phyloP scores from a whole-genome alignment of 2,329 filamentous ascomycete genomes.

The Acrodontium crateriforme region DNA sequence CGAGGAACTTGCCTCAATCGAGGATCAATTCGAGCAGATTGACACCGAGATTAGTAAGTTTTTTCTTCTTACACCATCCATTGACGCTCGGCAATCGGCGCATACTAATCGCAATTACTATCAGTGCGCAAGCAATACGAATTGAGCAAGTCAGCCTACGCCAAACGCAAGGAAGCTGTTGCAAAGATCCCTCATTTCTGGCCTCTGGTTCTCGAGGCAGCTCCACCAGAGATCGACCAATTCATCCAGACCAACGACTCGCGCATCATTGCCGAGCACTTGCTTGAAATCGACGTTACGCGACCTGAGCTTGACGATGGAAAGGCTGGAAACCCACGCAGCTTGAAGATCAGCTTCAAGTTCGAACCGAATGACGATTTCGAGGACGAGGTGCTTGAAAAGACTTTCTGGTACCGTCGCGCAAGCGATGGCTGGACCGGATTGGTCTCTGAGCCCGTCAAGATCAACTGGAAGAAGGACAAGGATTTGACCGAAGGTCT shows the following conservation, averaged over 20 bases:
- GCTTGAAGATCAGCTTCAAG: constrained; percentile 61
- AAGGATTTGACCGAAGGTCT: constrained; percentile 76
- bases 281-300: constrained; percentile 57
- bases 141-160: constrained; percentile 57
- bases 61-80: neutral
- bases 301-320: constrained; percentile 60
- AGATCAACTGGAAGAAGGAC: constrained; percentile 64
- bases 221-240: constrained; percentile 73
- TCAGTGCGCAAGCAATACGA: constrained; percentile 40
- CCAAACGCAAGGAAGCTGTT: constrained; percentile 58
- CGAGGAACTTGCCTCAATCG: constrained; percentile 65
- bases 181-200: constrained; percentile 76
- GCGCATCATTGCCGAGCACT: constrained; percentile 52
- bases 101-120: constrained; percentile 5
- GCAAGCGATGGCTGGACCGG: constrained; percentile 55
- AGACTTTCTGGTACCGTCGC: constrained; percentile 80
- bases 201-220: constrained; percentile 82
- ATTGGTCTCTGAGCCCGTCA: constrained; percentile 76
- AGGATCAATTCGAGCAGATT: constrained; percentile 70
- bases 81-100: neutral
- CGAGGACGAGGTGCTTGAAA: constrained; percentile 62
- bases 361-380: constrained; percentile 77
- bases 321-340: constrained; percentile 58
- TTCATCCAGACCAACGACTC: constrained; percentile 75
- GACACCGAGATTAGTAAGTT: constrained; percentile 70